These are phyloP conservation scores for Fusarium succisae DNA, from an alignment of 2,329 filamentous ascomycete genomes.

Conservation along the genomic window DNA sequence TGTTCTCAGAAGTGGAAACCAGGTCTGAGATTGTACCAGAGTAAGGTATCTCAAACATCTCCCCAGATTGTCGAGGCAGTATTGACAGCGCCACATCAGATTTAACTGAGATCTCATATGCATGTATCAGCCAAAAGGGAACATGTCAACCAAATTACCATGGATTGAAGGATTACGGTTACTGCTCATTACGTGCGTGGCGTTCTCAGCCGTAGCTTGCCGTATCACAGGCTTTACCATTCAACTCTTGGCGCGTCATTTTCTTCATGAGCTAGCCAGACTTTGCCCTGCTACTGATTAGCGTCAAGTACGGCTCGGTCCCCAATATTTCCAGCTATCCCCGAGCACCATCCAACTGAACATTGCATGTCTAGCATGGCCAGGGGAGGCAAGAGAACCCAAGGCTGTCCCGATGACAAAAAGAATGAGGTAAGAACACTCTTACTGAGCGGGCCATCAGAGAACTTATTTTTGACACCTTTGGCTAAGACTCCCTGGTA, in stretches of 20 bases:
- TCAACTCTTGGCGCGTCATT: constrained; percentile 4
- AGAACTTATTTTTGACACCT: neutral
- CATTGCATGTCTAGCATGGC: neutral
- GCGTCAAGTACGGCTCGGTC: neutral
- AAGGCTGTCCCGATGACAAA: neutral
- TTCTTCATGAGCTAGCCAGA: neutral
- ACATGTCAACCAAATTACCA: neutral
- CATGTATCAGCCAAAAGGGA: neutral
- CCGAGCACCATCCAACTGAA: neutral
- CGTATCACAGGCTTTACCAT: neutral
- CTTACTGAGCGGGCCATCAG: no score
- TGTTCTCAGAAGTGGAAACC: neutral
- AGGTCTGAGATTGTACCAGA: neutral
- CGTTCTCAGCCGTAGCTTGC: neutral
- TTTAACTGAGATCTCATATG: neutral
- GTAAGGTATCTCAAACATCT: neutral
- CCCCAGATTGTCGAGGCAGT: neutral
- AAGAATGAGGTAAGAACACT: neutral
- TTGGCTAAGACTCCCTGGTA: neutral
- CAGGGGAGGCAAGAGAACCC: neutral
- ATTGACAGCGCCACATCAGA: neutral
- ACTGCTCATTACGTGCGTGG: neutral
- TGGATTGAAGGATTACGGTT: neutral
- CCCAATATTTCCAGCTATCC: neutral
- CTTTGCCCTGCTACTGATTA: neutral